Base-by-base conservation (phyloP, 768 basidiomycete genomes). In the Hortiboletus flavorubellus region DNA sequence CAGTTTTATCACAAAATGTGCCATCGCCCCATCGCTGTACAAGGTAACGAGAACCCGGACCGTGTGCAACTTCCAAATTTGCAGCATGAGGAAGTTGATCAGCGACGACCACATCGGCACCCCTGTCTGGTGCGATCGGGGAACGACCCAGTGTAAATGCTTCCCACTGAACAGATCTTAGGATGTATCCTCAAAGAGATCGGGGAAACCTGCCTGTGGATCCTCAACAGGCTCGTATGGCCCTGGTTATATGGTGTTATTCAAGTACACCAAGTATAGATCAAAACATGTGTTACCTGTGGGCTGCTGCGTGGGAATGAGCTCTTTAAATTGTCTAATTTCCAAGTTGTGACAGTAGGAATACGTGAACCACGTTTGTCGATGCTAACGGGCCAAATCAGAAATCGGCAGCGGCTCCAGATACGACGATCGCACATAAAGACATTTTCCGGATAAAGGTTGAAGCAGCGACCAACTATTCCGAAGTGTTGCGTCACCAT, bases 311-410 rank as follows among this genome's bases (percentile, higher is more conserved):
- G 81, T 71, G 67, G 83, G 84, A 61, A 76, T 68, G 55, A 89
- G 76, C 70, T 94, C 93, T 72, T 89, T 89, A 79, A 98, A 99
- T 73, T 99, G 97, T 54, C 95, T 87, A 58, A 98, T 93, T 73
- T 97, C 87, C 49, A 85, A 81, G 71, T 94, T 91, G 75, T 99
- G 94, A 76, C 96, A 93, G 72, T 91, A 97, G 46, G 92, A 87
- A 74, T 98, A 98, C 37, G 94, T 98, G 77, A 98, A 98, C 94
- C 94, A 97, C 38, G 87, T 84, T 77, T 93, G 90, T 62, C 84
- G 84, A 68, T 87, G 85, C 87, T 93, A 75, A 59, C 51, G 62
- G 55, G 66, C 46, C 44, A 55, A 59, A 68, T 74, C 62, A 70
- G 72, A 69, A 70, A 63, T 50, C 59, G 59, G 64, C 51, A 50